Base-by-base conservation (phyloP, 768 basidiomycete species). In the Hypholoma sublateritium region DNA sequence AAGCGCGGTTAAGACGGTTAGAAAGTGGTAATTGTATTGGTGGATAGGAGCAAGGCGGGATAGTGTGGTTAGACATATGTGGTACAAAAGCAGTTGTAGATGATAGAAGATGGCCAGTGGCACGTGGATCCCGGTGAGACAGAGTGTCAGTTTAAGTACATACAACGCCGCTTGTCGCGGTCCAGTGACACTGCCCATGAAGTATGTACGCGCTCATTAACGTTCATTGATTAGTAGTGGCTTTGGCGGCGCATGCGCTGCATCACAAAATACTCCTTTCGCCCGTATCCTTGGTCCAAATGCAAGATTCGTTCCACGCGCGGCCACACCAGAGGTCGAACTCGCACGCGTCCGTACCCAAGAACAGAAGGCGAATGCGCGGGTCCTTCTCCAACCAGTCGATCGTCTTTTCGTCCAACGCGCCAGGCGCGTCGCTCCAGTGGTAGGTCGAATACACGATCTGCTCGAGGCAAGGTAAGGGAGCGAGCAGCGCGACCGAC, bases 271-370 rank as follows among this genome's bases (percentile, higher is more conserved):
- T 47, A 12, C 53, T 47, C 35, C 41, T 57, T 14, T 36, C 41
- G 4, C 44, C 24, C 17, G 21, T 24, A 32, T 36, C 16, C n/a
- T 19, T 50, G n/a, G 60, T 60, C 65, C 65, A 67, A 7, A 67
- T 14, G 41, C 51, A 57, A 21, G 57, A 55, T 16, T 25, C 49
- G n/a, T 50, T 42, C 47, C 51, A 46, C 11, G 56, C 60, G 28
- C 62, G 54, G 24, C 63, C 66, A 34, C 51, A 58, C 66, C 66
- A 67, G 28, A 67, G 41, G 1, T 44, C 50, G 50, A 60, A 67
- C 42, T 67, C 66, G 4, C 49, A 55, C 8, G 56, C 50, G 5
- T 50, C 39, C 9, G 44, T 22, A 13, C 59, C 62, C 37, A 62
- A 62, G 50, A 58, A 63, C 22, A 63, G 8, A n/a, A 63, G 42